Evolutionary conservation across 306 rosid genomes (phyloP).

Genomic region (Fagus crenata): DNA sequence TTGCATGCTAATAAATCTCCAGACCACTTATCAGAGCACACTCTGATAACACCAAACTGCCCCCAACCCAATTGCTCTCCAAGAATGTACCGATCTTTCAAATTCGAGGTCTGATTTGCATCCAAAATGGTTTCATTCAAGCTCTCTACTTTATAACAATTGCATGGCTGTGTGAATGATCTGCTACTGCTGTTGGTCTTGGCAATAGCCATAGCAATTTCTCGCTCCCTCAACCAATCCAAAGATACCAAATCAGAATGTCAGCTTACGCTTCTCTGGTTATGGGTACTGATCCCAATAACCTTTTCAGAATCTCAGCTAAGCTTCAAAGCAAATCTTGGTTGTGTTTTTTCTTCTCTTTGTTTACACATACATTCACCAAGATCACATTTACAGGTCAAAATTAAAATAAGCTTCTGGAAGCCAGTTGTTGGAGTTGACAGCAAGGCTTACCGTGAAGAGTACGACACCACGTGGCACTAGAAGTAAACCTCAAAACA

Average conservation of each 20-base stretch:
- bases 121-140: conserved; percentile 64
- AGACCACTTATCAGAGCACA: conserved; percentile 59
- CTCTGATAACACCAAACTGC: conserved; percentile 75
- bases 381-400: conserved; percentile 26
- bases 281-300: conserved; percentile 3
- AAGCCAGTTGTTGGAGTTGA: conserved; percentile 22
- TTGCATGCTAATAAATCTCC: conserved; percentile 86
- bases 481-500: conserved; percentile 10
- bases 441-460: conserved; percentile 24
- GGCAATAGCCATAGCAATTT: conserved; percentile 73
- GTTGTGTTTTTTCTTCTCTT: conserved; percentile 18
- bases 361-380: conserved; percentile 13
- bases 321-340: conserved; percentile 18
- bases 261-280: conserved; percentile 6
- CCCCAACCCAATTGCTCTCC: conserved; percentile 87
- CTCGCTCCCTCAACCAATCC: conserved; percentile 35
- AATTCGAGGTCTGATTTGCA: conserved; percentile 45
- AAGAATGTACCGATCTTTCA: conserved; percentile 63
- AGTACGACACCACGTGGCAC: conserved; percentile 25
- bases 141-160: conserved; percentile 58
- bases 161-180: conserved; percentile 42
- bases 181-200: conserved; percentile 44
- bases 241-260: conserved; percentile 28
- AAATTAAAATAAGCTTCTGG: conserved; percentile 28
- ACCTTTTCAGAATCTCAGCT: conserved; percentile 2